phyloP scores from a whole-genome alignment of 2,329 filamentous ascomycete species.

The Aspergillus arachidicola region DNA sequence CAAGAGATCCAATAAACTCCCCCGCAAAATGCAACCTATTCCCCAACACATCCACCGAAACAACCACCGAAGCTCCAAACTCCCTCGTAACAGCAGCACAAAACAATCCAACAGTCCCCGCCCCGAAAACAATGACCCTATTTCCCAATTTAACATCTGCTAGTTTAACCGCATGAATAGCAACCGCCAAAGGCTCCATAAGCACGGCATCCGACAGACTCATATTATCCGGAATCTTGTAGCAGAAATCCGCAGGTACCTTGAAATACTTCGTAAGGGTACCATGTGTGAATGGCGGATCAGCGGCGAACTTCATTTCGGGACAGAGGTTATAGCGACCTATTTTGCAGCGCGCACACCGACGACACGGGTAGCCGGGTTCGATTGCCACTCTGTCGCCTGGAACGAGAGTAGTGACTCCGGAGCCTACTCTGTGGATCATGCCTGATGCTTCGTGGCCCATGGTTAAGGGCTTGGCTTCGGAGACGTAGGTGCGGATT shows the following conservation, averaged over 20 bases:
- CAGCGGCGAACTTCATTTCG: slow-evolving; percentile 45
- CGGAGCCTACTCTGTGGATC: slow-evolving; percentile 28
- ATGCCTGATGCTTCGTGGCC: slow-evolving; percentile 40
- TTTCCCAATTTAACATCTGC: slow-evolving; percentile 44
- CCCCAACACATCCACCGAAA: slow-evolving; percentile 63
- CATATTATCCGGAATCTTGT: slow-evolving; percentile 40
- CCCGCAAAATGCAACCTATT: slow-evolving; percentile 61
- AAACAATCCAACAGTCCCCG: slow-evolving; percentile 64
- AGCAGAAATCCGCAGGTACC: slow-evolving; percentile 43
- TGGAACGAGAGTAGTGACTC: slow-evolving; percentile 24
- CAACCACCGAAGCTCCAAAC: slow-evolving; percentile 61
- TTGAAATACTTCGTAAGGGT: slow-evolving; percentile 42
- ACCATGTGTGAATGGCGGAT: slow-evolving; percentile 40
- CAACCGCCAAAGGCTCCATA: slow-evolving; percentile 53
- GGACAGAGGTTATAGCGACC: slow-evolving; percentile 48
- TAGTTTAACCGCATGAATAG: slow-evolving; percentile 48
- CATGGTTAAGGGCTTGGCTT: slow-evolving; percentile 30
- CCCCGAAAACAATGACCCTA: slow-evolving; percentile 61
- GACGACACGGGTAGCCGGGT: slow-evolving; percentile 38
- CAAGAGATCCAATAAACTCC: slow-evolving; percentile 16
- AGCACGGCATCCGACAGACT: slow-evolving; percentile 48
- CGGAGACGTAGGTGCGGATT: slow-evolving; percentile 32
- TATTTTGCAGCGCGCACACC: slow-evolving; percentile 38
- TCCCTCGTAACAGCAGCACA: slow-evolving; percentile 65
- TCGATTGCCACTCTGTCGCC: slow-evolving; percentile 41